Base-by-base conservation (phyloP, 2,329 filamentous ascomycete genomes). In the Pestalotiopsis sp. region DNA sequence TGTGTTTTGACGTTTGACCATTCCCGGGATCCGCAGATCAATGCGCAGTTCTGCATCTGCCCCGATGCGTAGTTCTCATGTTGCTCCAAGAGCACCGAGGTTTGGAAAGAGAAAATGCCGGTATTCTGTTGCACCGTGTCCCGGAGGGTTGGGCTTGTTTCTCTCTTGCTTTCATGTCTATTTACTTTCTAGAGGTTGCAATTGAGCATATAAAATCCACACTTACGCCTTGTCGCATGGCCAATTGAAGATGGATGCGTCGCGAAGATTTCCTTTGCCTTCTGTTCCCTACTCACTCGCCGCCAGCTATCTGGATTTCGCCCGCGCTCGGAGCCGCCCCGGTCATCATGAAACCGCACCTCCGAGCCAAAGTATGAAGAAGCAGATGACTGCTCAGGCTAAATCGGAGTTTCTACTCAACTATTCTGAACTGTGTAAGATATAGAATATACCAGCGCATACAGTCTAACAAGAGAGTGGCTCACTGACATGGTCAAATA, bases 361-460 rank as follows among this genome's bases (percentile, higher is more conserved):
- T 20, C 17, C 59, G 27, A 20, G 9, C 31, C 59, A 5, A n/a
- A n/a, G n/a, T 62, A 13, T 41, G 27, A 62, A 17, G 59, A 41
- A 13, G 13, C 17, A 12, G 13, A 12, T 23, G 31, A 41, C 12
- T 23, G 14, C 31, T 7, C 14, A 41, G 36, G 12, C 27, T 23
- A 17, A 3, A n/a, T 20, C 36, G 31, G 14, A 23, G 11, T 9
- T 14, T 36, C 38, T 52, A 39, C 45, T 64, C 25, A 41, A 64
- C 9, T 64, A 39, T 36, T 49, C 62, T 13, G 41, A 36, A 52
- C 49, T 64, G 41, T 52, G 62, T 64, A 64, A 41, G 60, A 20
- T 13, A 6, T n/a, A 52, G 4, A n/a, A 20, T 52, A 20, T 23
- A 9, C 20, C 7, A 52, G 13, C 20, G 38, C 13, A 6, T 23